phyloP scores from a whole-genome alignment of 441 rosid species.

The Euphorbia schlechtendalii region DNA sequence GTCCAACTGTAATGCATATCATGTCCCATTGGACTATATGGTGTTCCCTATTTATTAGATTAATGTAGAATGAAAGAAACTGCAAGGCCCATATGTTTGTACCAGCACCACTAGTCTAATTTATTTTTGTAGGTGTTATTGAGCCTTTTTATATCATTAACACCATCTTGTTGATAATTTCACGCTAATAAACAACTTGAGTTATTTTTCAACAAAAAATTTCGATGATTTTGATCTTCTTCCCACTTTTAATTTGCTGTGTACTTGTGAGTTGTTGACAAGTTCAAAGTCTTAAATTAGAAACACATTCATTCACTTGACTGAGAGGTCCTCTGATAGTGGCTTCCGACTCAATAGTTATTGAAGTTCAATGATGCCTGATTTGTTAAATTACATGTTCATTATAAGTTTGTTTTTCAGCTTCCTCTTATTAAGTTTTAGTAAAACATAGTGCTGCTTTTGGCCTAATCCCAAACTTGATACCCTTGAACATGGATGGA shows the following conservation, averaged over 20 bases:
- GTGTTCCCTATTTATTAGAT: not conserved
- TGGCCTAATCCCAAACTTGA: not conserved
- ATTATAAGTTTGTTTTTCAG: not conserved
- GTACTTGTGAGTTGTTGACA: not conserved
- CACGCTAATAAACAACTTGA: too few relatives aligned
- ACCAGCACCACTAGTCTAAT: not conserved
- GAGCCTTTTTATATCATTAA: not conserved
- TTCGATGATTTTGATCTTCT: too few relatives aligned
- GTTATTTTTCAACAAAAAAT: not conserved
- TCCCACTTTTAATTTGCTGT: too few relatives aligned
- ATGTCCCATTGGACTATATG: not conserved
- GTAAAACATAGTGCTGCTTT: not conserved
- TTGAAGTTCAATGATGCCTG: not conserved
- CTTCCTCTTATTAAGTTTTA: not conserved
- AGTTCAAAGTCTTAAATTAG: not conserved
- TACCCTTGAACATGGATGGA: constrained; percentile 1
- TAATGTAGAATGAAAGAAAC: not conserved
- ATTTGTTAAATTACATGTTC: not conserved
- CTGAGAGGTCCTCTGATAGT: not conserved
- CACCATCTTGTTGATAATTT: not conserved
- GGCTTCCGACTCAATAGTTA: not conserved
- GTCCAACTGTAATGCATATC: not conserved
- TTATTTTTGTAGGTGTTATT: not conserved
- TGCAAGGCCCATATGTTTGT: not conserved
- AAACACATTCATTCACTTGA: not conserved